Conservation (phyloP, 2,329 filamentous ascomycete species). For the Penicillium paneum region DNA sequence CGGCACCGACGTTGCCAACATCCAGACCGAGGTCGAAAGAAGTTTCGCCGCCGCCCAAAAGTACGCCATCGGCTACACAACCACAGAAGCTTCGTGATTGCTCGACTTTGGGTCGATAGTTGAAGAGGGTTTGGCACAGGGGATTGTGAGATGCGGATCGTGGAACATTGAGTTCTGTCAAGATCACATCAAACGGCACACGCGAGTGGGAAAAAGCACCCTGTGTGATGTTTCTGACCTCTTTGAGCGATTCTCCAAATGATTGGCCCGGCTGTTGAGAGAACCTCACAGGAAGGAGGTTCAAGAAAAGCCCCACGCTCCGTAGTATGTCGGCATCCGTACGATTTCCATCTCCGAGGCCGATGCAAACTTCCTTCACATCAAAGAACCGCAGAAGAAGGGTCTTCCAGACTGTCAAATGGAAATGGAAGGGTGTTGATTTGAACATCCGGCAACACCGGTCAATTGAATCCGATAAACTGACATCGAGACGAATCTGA, state of each 20-base stretch:
- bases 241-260: constrained; percentile 33
- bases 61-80: constrained; percentile 10
- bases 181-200: constrained; percentile 51
- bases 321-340: constrained; percentile 28
- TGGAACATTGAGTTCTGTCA: constrained; percentile 44
- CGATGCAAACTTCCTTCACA: constrained; percentile 46
- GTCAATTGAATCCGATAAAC: constrained; percentile 11
- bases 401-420: constrained; percentile 43
- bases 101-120: constrained; percentile 43
- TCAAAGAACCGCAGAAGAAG: constrained; percentile 38
- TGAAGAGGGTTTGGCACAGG: constrained; percentile 51
- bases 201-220: constrained; percentile 43
- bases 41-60: constrained; percentile 20
- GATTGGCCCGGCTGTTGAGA: constrained; percentile 15
- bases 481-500: constrained; percentile 4
- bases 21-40: constrained; percentile 40
- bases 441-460: constrained; percentile 21
- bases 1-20: constrained; percentile 32
- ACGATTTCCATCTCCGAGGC: constrained; percentile 48
- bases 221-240: constrained; percentile 27
- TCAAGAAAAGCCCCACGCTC: constrained; percentile 50
- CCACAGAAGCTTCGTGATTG: constrained; percentile 28
- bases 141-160: constrained; percentile 44
- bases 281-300: constrained; percentile 50
- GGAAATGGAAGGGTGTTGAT: constrained; percentile 48